Evolutionary conservation across 139 green algal species (phyloP), one percentile per base, ranked within the genome.

Genomic region (Desmodesmus armatus): DNA sequence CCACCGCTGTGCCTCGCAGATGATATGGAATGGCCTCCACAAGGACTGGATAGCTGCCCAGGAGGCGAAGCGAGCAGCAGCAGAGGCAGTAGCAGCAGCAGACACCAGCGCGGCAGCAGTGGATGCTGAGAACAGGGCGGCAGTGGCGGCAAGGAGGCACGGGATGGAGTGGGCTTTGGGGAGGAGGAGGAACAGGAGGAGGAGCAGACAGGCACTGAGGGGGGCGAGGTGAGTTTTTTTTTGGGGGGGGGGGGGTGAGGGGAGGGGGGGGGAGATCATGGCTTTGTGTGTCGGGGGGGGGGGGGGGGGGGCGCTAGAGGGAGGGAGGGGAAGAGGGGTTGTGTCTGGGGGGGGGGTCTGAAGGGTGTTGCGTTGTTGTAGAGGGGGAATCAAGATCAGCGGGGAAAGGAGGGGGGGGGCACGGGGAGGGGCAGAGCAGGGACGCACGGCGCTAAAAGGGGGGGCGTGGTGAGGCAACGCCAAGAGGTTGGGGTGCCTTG

Each of bases 11-110:
- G 65, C 31, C n/a, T 37, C 13, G 21, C 65, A 78, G 80, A 35
- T 85, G 67, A 67, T 91, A 3, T 93, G 90, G 90, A 63, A 80
- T 13, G 70, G 80, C 7, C 53, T 90, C 43, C 88, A 93, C 69
- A 76, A 69, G 31, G 90, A 93, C 58, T 93, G 83, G 83, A 49
- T 91, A 2, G 87, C 90, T n/a, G 71, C 78, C 39, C 83, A 91
- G 80, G 76, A 83, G 3, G 66, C 47, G 66, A 88, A 91, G 58
- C 27, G 67, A 41, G 82, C 79, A 29, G 19, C 78, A 65, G 51
- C 39, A 27, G 69, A 80, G 21, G 63, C 47, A 23, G 71, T 49
- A 19, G 82, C 60, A 29, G 83, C 79, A 37, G 76, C 75, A 41
- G 86, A 53, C 75, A 47, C 21, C 3, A 44, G 21, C 44, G 31